Percentiles rank a stretch among this genome's conserved stretches.
Conservation (phyloP, 495 filamentous ascomycete species). For the Clavariopsis aquatica region DNA sequence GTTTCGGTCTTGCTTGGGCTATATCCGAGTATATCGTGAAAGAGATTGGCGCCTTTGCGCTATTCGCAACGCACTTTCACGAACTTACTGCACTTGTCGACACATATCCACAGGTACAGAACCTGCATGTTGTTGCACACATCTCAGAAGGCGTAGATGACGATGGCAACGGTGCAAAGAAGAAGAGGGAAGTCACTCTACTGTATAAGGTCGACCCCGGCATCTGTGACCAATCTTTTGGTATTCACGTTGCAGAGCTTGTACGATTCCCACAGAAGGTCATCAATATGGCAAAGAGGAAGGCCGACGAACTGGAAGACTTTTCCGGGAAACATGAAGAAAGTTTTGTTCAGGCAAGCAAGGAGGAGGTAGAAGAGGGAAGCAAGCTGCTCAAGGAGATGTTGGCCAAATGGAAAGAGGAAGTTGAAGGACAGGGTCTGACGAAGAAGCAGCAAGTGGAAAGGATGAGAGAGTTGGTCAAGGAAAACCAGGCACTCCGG, state of each 20-base stretch:
- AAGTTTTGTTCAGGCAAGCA: constrained; percentile 59
- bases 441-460: constrained; percentile 75
- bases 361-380: constrained; percentile 89
- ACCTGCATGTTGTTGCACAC: constrained; percentile 94
- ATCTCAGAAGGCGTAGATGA: constrained; percentile 60
- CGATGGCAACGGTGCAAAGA: constrained; percentile 39
- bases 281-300: constrained; percentile 96
- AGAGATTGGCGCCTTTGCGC: constrained; percentile 87
- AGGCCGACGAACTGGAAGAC: constrained; percentile 97
- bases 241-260: constrained; percentile 96
- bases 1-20: constrained; percentile 96
- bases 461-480: constrained; percentile 77
- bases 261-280: constrained; percentile 98
- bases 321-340: constrained; percentile 77
- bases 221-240: constrained; percentile 95
- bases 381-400: constrained; percentile 82
- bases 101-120: constrained; percentile 80
- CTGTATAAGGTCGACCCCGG: constrained; percentile 95
- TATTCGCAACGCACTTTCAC: constrained; percentile 99
- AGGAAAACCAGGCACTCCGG: constrained; percentile 66
- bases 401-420: constrained; percentile 83
- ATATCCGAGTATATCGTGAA: constrained; percentile 97
- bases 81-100: constrained; percentile 90
- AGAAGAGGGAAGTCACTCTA: constrained; percentile 80
- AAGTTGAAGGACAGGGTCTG: constrained; percentile 66